Conservation (phyloP, 192 early-diverging fungal genomes). For the Podila minutissima region DNA sequence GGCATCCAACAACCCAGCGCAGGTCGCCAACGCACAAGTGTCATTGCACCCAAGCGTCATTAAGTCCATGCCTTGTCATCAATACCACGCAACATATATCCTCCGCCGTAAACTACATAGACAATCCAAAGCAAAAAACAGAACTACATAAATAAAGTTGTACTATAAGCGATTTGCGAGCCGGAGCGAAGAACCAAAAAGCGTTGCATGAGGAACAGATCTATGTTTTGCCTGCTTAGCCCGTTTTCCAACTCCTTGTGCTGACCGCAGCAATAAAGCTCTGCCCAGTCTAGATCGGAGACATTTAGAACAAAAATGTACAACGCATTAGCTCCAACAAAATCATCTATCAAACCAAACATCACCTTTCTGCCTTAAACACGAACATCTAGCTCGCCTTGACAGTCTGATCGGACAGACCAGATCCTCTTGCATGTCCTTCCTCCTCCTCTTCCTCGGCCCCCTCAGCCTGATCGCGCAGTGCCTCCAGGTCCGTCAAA, state of each 20-base stretch:
- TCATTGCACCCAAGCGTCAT: constrained; percentile 33
- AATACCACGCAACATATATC: no score
- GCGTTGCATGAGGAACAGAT: no score
- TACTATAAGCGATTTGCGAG: no score
- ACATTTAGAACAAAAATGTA: not conserved
- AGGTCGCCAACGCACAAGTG: constrained; percentile 45
- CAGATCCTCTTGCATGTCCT: not conserved
- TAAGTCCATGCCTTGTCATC: no score
- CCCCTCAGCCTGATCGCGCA: constrained; percentile 26
- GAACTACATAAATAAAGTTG: no score
- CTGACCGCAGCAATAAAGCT: constrained; percentile 36
- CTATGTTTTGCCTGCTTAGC: no score
- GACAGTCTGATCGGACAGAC: not conserved
- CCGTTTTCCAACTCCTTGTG: constrained; percentile 9
- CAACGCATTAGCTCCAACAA: not conserved
- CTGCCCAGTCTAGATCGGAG: constrained; percentile 30
- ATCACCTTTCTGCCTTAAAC: no score
- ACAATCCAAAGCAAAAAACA: no score
- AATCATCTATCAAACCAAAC: not conserved
- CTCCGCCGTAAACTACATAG: no score
- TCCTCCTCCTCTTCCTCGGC: constrained; percentile 14
- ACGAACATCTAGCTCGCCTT: not conserved
- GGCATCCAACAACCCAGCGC: constrained; percentile 4
- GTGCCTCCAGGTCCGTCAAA: constrained; percentile 40
- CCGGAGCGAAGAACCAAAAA: no score